phyloP scores from a whole-genome alignment of 768 basidiomycete species.

The Panaeolus papilionaceus region DNA sequence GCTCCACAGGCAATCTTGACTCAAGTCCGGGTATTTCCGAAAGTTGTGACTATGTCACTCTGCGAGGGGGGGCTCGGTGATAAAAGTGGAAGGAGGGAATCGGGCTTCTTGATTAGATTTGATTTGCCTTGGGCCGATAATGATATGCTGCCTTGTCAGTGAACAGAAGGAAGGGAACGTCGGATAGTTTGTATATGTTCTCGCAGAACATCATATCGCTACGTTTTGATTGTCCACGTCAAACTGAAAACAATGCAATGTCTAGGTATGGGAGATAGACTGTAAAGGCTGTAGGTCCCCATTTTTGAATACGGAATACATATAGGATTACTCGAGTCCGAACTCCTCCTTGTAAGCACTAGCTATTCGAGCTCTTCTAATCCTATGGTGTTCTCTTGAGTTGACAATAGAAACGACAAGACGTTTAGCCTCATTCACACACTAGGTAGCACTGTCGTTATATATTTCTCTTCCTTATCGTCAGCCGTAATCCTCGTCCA shows the following conservation, averaged over 20 bases:
- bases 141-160: background rate
- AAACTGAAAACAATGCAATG: constrained; percentile 1
- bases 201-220: constrained; percentile 3
- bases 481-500: constrained; percentile 7
- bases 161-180: background rate
- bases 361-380: background rate
- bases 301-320: constrained; percentile 2
- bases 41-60: background rate
- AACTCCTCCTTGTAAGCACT: background rate
- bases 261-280: background rate
- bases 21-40: background rate
- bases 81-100: background rate
- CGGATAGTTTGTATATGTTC: background rate
- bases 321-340: background rate
- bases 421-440: background rate
- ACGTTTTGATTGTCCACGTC: constrained; percentile 9
- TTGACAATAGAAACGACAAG: background rate
- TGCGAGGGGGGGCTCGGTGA: background rate
- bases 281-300: constrained; percentile 1
- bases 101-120: constrained; percentile 9
- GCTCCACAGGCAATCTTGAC: constrained; percentile 8
- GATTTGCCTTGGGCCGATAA: background rate
- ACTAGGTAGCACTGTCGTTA: background rate
- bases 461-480: background rate
- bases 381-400: background rate